phyloP scores from a whole-genome alignment of 495 filamentous ascomycete genomes.

The Trichoderma gamsii region DNA sequence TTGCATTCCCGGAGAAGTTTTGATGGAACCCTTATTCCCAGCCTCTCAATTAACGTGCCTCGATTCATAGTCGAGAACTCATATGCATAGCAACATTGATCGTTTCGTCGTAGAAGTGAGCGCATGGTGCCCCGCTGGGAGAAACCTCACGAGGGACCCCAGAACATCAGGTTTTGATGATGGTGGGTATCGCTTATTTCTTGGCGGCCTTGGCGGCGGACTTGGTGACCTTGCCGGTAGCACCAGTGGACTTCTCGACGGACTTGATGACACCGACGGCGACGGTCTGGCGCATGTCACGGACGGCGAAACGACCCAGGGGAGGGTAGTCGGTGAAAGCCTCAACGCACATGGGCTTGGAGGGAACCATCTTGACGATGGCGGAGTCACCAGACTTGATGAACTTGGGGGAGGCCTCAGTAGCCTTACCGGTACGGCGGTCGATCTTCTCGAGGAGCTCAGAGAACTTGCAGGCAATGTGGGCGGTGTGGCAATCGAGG shows the following conservation, averaged over 20 bases:
- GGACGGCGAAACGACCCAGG: constrained; percentile 97
- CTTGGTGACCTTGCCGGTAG: constrained; percentile 54
- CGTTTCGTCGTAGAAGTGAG: constrained; percentile 14
- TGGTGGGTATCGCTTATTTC: constrained; percentile 37
- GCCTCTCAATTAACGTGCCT: constrained; percentile 38
- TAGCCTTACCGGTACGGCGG: constrained; percentile 97
- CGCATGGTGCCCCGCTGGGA: not conserved
- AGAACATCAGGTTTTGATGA: constrained; percentile 10
- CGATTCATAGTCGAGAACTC: constrained; percentile 41
- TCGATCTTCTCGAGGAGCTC: constrained; percentile 99
- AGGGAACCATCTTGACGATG: constrained; percentile 99
- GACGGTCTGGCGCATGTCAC: constrained; percentile 88
- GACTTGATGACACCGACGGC: constrained; percentile 92
- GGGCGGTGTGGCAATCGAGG: constrained; percentile 98
- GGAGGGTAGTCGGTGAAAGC: constrained; percentile 99
- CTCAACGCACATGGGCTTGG: constrained; percentile 99
- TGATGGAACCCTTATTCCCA: constrained; percentile 37
- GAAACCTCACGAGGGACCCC: constrained; percentile 13
- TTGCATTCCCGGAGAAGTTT: constrained; percentile 46
- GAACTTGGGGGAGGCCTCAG: constrained; percentile 89
- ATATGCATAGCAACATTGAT: constrained; percentile 30
- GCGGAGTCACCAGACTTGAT: constrained; percentile 99
- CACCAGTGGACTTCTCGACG: constrained; percentile 42
- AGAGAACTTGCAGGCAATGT: constrained; percentile 99
- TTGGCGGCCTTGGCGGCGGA: constrained; percentile 67